phyloP scores from a whole-genome alignment of 1,139 yeast species.

The Geotrichum restrictum region DNA sequence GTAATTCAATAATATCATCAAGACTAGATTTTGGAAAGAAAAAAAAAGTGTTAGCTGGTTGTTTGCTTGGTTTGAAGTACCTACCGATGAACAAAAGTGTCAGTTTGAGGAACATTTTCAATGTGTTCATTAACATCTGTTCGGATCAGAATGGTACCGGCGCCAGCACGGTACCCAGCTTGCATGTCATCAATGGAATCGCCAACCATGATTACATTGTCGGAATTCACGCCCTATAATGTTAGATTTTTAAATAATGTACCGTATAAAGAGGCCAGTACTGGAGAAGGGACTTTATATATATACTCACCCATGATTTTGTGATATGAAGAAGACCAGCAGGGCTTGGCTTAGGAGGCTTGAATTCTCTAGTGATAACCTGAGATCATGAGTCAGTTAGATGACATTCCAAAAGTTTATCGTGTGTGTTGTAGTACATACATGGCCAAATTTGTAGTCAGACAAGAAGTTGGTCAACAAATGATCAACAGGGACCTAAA shows the following conservation, averaged over 20 bases:
- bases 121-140: conserved; percentile 47
- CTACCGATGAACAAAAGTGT: conserved; percentile 39
- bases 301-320: conserved; percentile 38
- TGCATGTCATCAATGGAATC: conserved; percentile 63
- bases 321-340: conserved; percentile 56
- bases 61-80: conserved; percentile 5
- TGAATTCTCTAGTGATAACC: conserved; percentile 53
- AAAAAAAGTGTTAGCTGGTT: not conserved
- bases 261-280: too few relatives aligned
- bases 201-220: conserved; percentile 59
- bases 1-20: conserved; percentile 42
- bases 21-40: conserved; percentile 30
- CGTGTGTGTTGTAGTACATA: conserved; percentile 23
- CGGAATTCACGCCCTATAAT: conserved; percentile 37
- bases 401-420: not conserved
- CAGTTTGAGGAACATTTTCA: conserved; percentile 42
- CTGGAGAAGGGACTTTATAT: too few relatives aligned
- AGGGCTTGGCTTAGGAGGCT: conserved; percentile 64
- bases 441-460: conserved; percentile 46
- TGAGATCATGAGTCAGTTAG: conserved; percentile 3
- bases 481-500: conserved; percentile 47
- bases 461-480: conserved; percentile 46
- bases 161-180: conserved; percentile 58
- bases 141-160: conserved; percentile 49
- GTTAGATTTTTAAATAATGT: too few relatives aligned